Base-by-base conservation (phyloP, 164 flowering plant genomes). In the Saururus chinensis region DNA sequence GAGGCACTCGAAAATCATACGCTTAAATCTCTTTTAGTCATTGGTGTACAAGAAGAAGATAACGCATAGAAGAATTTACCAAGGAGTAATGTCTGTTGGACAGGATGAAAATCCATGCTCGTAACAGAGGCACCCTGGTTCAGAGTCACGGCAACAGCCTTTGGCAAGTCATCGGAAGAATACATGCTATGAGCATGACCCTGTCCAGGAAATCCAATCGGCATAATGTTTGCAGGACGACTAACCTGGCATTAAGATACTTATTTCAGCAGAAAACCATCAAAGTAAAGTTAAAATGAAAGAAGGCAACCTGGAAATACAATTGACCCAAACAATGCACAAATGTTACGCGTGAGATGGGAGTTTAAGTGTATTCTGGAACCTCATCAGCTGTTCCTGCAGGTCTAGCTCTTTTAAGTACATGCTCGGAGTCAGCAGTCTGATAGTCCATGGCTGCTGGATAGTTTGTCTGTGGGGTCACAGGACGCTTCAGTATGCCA, bases 51-150 rank as follows among this genome's bases (percentile, higher is more conserved):
- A 24, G 35, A 7, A 41, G 11, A 23, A 21, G 9, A n/a, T 51
- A 41, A 59, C 56, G 52, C n/a, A 49, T 13, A 40, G 19, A 59
- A 62, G 56, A 23, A 57, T 83, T 49, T 49, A 90, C 97, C 95
- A 61, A 90, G 76, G 64, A 90, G 91, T 40, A 86, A 56, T 30
- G 86, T 80, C 60, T 84, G 93, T 67, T 88, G 86, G 48, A 77
- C 26, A 51, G 97, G 97, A 75, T 90, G 95, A 64, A 90, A 90
- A 73, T 90, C 97, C 97, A 90, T 88, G 90, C 95, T 90, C 86
- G 69, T 86, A 19, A 81, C 82, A 68, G 85, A 73, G 59, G 92
- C 84, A 1, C 88, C 92, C 71, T 88, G 95, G 68, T 73, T 88
- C 64, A 90, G 63, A 60, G 76, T 81, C 59, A 79, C 64, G 1